These are phyloP conservation scores for Sugiyamaella mastotermitis DNA, from an alignment of 805 yeast species.

Conservation along the genomic window DNA sequence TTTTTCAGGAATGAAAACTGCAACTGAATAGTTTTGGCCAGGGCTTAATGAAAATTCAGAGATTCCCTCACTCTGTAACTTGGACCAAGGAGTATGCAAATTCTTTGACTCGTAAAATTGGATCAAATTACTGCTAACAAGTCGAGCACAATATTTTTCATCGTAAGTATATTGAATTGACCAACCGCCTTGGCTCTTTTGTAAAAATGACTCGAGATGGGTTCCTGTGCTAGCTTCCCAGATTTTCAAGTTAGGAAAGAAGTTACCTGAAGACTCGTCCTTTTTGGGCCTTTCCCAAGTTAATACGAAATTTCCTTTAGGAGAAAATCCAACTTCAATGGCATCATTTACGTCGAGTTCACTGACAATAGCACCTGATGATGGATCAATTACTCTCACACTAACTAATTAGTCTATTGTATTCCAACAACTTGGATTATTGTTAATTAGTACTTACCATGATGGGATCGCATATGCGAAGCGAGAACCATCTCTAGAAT, in stretches of 20 bases:
- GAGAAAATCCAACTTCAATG: constrained; percentile 82
- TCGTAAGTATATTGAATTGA: constrained; percentile 79
- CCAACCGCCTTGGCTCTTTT: constrained; percentile 87
- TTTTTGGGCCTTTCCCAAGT: constrained; percentile 87
- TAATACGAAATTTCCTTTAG: constrained; percentile 71
- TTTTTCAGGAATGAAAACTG: constrained; percentile 83
- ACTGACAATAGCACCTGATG: constrained; percentile 40
- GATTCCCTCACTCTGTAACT: constrained; percentile 45
- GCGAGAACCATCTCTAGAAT: constrained; percentile 18
- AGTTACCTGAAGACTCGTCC: constrained; percentile 64
- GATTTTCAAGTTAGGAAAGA: constrained; percentile 72
- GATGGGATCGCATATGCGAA: constrained; percentile 18
- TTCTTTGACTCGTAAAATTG: constrained; percentile 55
- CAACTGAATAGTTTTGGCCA: constrained; percentile 84
- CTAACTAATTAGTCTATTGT: constrained; percentile 29
- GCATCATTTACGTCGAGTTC: constrained; percentile 57
- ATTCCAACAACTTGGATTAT: background rate
- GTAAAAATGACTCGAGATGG: constrained; percentile 57
- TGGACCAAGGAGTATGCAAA: constrained; percentile 45
- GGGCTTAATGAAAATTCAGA: constrained; percentile 70
- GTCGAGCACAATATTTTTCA: constrained; percentile 63
- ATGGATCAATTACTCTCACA: constrained; percentile 55
- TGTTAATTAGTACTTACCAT: constrained; percentile 1
- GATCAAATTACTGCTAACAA: constrained; percentile 50
- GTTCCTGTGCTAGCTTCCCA: constrained; percentile 51